Evolutionary conservation across 2,329 filamentous ascomycete species (phyloP).

Genomic region (Tolypocladium ophioglossoides): DNA sequence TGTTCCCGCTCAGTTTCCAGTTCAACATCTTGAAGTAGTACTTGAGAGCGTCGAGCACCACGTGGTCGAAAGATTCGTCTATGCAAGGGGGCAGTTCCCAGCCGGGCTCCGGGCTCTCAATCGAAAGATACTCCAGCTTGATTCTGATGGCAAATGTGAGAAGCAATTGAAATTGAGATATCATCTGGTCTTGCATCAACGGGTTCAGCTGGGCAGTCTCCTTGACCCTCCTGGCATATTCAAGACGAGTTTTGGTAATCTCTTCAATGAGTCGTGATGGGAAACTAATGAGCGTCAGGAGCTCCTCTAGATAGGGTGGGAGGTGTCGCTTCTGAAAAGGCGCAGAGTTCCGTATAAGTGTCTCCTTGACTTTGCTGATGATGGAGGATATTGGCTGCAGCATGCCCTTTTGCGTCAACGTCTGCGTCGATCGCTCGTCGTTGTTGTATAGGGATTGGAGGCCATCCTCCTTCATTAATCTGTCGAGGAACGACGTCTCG

Average conservation of each 20-base stretch:
- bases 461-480: constrained; percentile 90
- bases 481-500: constrained; percentile 87
- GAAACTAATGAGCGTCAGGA: constrained; percentile 94
- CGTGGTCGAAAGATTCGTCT: constrained; percentile 88
- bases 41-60: constrained; percentile 84
- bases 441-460: constrained; percentile 84
- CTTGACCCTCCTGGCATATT: constrained; percentile 90
- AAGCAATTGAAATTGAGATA: constrained; percentile 87
- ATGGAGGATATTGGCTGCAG: constrained; percentile 73
- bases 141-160: constrained; percentile 86
- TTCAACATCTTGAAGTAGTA: constrained; percentile 99
- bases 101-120: constrained; percentile 77
- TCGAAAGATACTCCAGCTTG: constrained; percentile 76
- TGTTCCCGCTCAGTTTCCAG: constrained; percentile 94
- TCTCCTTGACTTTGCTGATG: constrained; percentile 87
- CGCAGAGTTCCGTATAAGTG: constrained; percentile 75
- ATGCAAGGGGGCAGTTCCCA: constrained; percentile 96
- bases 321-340: constrained; percentile 82
- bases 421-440: constrained; percentile 31
- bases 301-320: constrained; percentile 91
- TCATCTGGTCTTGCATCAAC: constrained; percentile 97
- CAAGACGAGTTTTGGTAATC: constrained; percentile 84
- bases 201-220: constrained; percentile 85
- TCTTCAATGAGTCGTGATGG: constrained; percentile 92
- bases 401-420: constrained; percentile 57